Evolutionary conservation across 345 rosid genomes (phyloP).

Genomic region (Moringa oleifera): DNA sequence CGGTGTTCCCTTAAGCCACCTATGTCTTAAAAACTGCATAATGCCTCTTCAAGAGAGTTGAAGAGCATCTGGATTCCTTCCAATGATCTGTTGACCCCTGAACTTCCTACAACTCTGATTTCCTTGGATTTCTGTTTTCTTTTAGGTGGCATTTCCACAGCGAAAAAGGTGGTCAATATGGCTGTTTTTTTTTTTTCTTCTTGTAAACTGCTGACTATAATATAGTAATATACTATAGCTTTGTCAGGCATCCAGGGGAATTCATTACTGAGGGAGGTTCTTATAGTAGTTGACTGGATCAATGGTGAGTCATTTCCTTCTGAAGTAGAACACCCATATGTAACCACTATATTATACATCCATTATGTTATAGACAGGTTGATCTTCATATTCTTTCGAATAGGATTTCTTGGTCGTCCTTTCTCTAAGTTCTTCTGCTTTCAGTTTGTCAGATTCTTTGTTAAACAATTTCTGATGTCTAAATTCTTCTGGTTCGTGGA

Average conservation of each 20-base stretch:
- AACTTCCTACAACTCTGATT: too few relatives aligned
- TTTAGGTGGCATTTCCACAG: too few relatives aligned
- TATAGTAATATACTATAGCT: neutral
- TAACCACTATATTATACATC: neutral
- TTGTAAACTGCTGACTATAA: too few relatives aligned
- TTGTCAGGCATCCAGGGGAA: neutral
- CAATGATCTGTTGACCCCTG: too few relatives aligned
- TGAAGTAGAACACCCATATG: too few relatives aligned
- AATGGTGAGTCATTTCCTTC: neutral
- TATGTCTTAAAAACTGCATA: too few relatives aligned
- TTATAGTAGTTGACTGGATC: neutral
- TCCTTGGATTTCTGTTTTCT: too few relatives aligned
- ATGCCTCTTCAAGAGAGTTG: too few relatives aligned
- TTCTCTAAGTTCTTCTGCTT: neutral
- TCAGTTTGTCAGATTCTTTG: neutral
- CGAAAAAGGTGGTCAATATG: neutral
- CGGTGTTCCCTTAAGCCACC: too few relatives aligned
- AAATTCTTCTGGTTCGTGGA: neutral
- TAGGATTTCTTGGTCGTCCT: too few relatives aligned
- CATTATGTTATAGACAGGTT: neutral
- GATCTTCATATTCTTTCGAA: neutral
- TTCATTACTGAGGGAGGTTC: slow-evolving; percentile 16
- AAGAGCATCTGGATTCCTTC: too few relatives aligned
- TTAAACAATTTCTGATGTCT: neutral
- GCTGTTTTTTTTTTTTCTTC: neutral